phyloP scores from a whole-genome alignment of 2,329 filamentous ascomycete genomes.

The Rhynchosporium secalis region DNA sequence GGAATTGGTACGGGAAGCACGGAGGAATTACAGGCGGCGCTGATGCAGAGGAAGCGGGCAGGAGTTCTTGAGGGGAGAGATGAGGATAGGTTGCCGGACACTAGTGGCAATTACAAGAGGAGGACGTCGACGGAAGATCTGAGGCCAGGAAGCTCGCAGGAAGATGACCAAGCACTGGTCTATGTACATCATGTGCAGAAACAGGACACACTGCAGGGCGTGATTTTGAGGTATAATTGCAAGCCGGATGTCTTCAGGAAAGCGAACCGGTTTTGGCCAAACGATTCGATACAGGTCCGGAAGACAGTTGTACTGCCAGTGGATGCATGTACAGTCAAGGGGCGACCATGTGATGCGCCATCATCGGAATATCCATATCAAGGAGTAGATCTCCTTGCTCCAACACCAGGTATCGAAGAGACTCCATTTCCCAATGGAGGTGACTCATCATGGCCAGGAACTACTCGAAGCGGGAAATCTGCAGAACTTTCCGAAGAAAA shows the following conservation, averaged over 20 bases:
- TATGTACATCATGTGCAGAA: conserved; percentile 86
- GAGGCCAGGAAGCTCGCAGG: conserved; percentile 38
- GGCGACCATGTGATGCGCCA: conserved; percentile 63
- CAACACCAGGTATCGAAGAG: conserved; percentile 47
- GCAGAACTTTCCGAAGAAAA: conserved; percentile 45
- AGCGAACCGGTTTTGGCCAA: conserved; percentile 91
- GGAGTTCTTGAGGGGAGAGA: conserved; percentile 62
- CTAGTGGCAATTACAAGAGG: conserved; percentile 35
- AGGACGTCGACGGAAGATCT: conserved; percentile 37
- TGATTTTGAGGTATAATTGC: conserved; percentile 88
- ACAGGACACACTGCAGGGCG: conserved; percentile 84
- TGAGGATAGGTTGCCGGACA: conserved; percentile 59
- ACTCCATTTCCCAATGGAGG: conserved; percentile 29
- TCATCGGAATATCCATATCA: conserved; percentile 40
- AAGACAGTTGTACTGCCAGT: conserved; percentile 83
- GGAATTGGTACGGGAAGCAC: conserved; percentile 54
- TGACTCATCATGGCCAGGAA: conserved; percentile 29
- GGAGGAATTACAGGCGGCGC: conserved; percentile 53
- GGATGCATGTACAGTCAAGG: conserved; percentile 83
- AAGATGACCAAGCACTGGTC: conserved; percentile 75
- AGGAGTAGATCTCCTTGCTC: conserved; percentile 53
- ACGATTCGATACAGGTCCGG: conserved; percentile 83
- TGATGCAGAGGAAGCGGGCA: conserved; percentile 57
- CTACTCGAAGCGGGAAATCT: conserved; percentile 36
- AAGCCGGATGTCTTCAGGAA: conserved; percentile 79